phyloP scores from a whole-genome alignment of 768 basidiomycete species.

The Pholiota conissans region DNA sequence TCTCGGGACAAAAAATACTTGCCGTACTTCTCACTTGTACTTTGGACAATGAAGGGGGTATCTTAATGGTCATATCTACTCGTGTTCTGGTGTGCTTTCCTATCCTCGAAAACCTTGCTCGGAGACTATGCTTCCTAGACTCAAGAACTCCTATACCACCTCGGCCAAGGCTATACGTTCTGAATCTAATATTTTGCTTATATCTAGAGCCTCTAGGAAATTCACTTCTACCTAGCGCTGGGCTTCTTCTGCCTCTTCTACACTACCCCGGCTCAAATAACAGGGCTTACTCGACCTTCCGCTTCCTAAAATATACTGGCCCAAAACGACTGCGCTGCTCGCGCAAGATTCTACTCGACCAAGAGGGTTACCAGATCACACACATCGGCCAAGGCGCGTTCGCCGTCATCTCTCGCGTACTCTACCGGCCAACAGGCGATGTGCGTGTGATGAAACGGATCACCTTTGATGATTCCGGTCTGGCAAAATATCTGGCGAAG shows the following conservation, averaged over 20 bases:
- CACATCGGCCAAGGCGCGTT: slow-evolving; percentile 26
- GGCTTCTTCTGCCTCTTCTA: neutral
- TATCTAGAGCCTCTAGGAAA: neutral
- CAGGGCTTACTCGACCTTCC: slow-evolving; percentile 8
- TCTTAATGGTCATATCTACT: slow-evolving; percentile 6
- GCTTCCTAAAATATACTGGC: slow-evolving; percentile 19
- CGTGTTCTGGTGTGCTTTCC: slow-evolving; percentile 1
- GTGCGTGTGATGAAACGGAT: slow-evolving; percentile 28
- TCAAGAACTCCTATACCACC: neutral
- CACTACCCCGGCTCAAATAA: neutral
- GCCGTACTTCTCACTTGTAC: neutral
- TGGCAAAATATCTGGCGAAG: slow-evolving; percentile 24
- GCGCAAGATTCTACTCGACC: slow-evolving; percentile 20
- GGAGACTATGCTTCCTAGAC: slow-evolving; percentile 1
- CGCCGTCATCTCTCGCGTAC: slow-evolving; percentile 24
- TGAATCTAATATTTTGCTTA: neutral
- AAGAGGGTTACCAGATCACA: slow-evolving; percentile 23
- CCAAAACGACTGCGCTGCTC: slow-evolving; percentile 16
- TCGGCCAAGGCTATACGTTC: neutral
- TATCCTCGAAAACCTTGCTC: neutral
- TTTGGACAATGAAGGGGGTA: slow-evolving; percentile 4
- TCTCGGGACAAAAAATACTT: neutral
- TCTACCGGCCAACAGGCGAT: slow-evolving; percentile 20
- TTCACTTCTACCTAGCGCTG: neutral
- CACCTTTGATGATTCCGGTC: slow-evolving; percentile 21